Evolutionary conservation across 805 yeast species (phyloP), one percentile per base, ranked within the genome.

Genomic region (Millerozyma acaciae): DNA sequence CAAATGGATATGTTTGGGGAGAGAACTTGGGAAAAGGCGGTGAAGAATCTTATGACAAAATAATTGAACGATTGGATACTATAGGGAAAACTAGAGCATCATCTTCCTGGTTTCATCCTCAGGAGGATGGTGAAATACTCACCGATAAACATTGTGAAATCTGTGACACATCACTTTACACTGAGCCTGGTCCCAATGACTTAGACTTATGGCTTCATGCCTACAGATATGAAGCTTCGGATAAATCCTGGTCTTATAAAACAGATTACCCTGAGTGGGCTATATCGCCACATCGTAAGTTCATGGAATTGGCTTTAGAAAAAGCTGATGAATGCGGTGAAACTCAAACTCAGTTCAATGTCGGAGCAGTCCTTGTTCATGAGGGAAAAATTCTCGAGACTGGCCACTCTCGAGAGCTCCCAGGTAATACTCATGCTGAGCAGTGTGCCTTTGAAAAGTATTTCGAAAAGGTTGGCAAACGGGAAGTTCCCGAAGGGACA

Each of bases 341-440:
- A 16, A 83, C 95, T 0, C 75, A 75, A 21, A 84, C 95, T 0
- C 96, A 95, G 15, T 90, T 84, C 53, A 78, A 89, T 42, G 97
- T 93, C n/a, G 98, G 98, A 5, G 94, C 96, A 0, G 79, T 87
- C 0, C 62, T 93, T 4, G 90, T 78, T 0, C 60, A 71, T 35
- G 48, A 59, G 32, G 82, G 84, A 23, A 50, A 72, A 33, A 65
- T 90, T 0, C 53, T 93, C n/a, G 70, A 83, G 6, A 78, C 85
- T 0, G 98, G 98, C 0, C 87, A 76, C 50, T 86, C 97, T 0
- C 70, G 97, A 34, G 98, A 93, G 56, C 62, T 89, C 2, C 84
- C 82, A 13, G 98, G 97, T 0, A 93, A 90, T 57, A 90, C 98
- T 0, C 98, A 90, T 55, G 98, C 98, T 3, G 98, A 93, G 50